A percentile compares a stretch with the other conserved stretches of the same genome.
Conservation (phyloP, 192 early-diverging fungal genomes). For the Backusella tarrabulga region DNA sequence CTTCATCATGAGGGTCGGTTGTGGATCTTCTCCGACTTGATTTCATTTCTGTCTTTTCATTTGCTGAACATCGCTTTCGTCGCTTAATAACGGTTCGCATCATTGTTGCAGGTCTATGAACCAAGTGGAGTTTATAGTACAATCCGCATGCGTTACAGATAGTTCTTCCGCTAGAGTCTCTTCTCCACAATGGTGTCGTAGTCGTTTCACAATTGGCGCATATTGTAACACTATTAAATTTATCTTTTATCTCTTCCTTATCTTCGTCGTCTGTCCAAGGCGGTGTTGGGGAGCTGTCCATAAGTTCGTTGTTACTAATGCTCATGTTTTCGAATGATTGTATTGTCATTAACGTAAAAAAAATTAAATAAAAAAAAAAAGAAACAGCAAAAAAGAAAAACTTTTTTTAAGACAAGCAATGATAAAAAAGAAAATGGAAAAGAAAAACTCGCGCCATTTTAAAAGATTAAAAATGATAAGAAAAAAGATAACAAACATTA, state of each 20-base stretch:
- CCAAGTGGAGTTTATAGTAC: constrained; percentile 81
- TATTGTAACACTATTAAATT: background rate
- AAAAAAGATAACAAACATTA: background rate
- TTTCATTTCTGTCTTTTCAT: constrained; percentile 3
- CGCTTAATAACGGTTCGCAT: constrained; percentile 71
- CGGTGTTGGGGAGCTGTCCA: background rate
- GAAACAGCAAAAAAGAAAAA: background rate
- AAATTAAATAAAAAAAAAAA: background rate
- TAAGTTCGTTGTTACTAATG: background rate
- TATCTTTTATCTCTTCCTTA: background rate
- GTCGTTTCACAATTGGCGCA: constrained; percentile 78
- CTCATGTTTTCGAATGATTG: background rate
- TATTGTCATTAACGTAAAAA: background rate
- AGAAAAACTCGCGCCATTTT: background rate
- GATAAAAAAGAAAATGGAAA: background rate
- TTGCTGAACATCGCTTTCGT: constrained; percentile 45
- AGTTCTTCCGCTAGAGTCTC: constrained; percentile 62
- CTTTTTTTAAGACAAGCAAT: constrained; percentile 2
- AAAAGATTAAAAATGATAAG: background rate
- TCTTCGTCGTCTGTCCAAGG: constrained; percentile 2
- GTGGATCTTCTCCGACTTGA: background rate
- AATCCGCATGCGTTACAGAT: constrained; percentile 94
- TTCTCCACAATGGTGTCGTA: constrained; percentile 73
- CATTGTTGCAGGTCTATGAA: constrained; percentile 69
- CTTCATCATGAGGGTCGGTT: background rate